A percentile compares a stretch with the other conserved stretches of the same genome.
phyloP scores from a whole-genome alignment of 2,329 filamentous ascomycete genomes.

The Trichophyton verrucosum region DNA sequence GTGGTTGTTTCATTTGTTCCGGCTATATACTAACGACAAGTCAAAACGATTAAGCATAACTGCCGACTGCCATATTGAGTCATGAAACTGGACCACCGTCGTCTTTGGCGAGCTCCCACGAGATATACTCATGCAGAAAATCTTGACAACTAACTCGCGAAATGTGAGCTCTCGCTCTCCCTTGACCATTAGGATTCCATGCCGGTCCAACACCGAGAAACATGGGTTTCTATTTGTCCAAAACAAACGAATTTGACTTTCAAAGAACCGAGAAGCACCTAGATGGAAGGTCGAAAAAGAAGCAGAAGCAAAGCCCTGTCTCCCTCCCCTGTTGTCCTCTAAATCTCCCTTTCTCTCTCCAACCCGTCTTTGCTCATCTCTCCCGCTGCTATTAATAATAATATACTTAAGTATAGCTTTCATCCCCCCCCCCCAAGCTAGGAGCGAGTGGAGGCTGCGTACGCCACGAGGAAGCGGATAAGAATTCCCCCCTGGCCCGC shows the following conservation, averaged over 20 bases:
- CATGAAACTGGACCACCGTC: not conserved
- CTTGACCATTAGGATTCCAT: not conserved
- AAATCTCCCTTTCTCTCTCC: not conserved
- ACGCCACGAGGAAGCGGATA: not conserved
- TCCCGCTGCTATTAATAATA: not conserved
- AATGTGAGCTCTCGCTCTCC: not conserved
- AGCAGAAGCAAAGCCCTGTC: not conserved
- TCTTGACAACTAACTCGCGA: not conserved
- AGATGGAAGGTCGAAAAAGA: not conserved
- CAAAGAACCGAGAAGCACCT: not conserved
- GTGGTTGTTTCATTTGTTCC: conserved; percentile 1
- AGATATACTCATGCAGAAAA: not conserved
- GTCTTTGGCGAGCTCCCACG: not conserved
- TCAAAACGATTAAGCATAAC: not conserved
- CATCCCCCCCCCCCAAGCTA: not conserved
- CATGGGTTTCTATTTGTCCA: conserved; percentile 1
- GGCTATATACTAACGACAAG: not conserved
- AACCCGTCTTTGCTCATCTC: not conserved
- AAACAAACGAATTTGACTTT: not conserved
- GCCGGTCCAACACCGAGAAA: not conserved
- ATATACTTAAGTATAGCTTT: no score
- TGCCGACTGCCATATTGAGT: not conserved
- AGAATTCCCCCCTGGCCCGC: not conserved
- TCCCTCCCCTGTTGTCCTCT: not conserved
- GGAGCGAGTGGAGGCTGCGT: not conserved